These are phyloP conservation scores for Dryadomyces sulphureus DNA, from an alignment of 2,329 filamentous ascomycete species.

Conservation along the genomic window DNA sequence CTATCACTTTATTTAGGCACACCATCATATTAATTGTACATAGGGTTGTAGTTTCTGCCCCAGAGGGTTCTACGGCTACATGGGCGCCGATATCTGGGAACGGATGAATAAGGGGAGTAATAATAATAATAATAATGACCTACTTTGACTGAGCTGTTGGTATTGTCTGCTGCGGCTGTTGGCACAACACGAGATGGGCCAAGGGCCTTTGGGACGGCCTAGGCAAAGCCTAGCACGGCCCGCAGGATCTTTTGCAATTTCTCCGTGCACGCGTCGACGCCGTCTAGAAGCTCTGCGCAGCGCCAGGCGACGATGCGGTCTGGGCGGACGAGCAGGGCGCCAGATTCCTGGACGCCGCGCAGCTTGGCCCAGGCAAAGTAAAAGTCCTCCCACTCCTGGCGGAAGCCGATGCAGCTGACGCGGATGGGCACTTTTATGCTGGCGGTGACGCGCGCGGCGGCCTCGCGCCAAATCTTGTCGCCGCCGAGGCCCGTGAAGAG, in stretches of 20 bases:
- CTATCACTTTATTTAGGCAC: no score
- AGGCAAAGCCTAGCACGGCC: slow-evolving; percentile 5
- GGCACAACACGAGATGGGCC: no score
- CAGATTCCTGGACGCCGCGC: slow-evolving; percentile 40
- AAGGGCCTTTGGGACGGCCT: no score
- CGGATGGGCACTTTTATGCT: slow-evolving; percentile 30
- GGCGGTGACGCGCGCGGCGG: slow-evolving; percentile 24
- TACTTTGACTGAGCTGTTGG: no score
- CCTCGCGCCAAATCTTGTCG: slow-evolving; percentile 36
- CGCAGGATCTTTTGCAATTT: slow-evolving; percentile 5
- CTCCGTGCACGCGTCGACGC: slow-evolving; percentile 1
- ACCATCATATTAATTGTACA: no score
- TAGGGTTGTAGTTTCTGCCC: no score
- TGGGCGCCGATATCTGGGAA: no score
- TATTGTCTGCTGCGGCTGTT: not conserved
- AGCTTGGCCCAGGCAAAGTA: slow-evolving; percentile 43
- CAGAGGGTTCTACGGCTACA: no score
- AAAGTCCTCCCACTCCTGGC: slow-evolving; percentile 45
- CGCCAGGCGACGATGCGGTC: slow-evolving; percentile 44
- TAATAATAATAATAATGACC: no score
- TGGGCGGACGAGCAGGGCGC: slow-evolving; percentile 41
- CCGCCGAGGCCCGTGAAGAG: slow-evolving; percentile 41
- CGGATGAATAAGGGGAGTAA: no score
- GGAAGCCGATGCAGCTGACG: slow-evolving; percentile 37
- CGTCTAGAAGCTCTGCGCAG: slow-evolving; percentile 9